Conservation (phyloP, 179 eudicot species). For the Carnegiea gigantea region DNA sequence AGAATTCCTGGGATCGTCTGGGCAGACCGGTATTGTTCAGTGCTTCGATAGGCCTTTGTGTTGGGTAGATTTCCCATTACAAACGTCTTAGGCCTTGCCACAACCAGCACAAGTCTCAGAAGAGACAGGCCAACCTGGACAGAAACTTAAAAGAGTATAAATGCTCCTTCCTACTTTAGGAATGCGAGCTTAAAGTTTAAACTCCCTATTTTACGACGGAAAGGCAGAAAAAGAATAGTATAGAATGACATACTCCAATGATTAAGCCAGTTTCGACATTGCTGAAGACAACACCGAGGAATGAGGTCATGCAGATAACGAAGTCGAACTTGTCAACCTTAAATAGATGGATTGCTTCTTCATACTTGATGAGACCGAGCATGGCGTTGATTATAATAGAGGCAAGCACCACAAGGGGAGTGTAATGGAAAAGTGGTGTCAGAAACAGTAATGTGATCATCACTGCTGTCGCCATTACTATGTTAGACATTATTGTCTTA, state of each 20-base stretch:
- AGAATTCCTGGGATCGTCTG: slow-evolving; percentile 41
- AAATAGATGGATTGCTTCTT: slow-evolving; percentile 46
- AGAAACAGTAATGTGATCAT: slow-evolving; percentile 49
- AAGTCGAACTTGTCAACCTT: slow-evolving; percentile 60
- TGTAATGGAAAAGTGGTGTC: slow-evolving; percentile 50
- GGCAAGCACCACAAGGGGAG: slow-evolving; percentile 56
- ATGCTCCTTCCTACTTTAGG: no score
- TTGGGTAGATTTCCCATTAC: slow-evolving; percentile 51
- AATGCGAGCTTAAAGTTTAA: no score
- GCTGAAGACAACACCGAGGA: slow-evolving; percentile 49
- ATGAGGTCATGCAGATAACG: slow-evolving; percentile 43
- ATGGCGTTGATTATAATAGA: slow-evolving; percentile 57
- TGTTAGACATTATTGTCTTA: slow-evolving; percentile 50
- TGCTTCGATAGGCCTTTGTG: slow-evolving; percentile 39
- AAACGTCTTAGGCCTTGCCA: slow-evolving; percentile 56
- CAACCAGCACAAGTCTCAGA: slow-evolving; percentile 42
- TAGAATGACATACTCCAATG: slow-evolving; percentile 38
- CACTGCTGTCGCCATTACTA: slow-evolving; percentile 54
- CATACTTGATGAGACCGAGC: slow-evolving; percentile 51
- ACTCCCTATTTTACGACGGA: no score
- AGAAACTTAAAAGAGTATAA: not conserved
- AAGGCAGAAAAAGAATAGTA: not conserved
- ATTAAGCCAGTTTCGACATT: slow-evolving; percentile 51
- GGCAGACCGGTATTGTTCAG: slow-evolving; percentile 43
- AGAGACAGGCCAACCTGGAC: slow-evolving; percentile 42